Evolutionary conservation across 495 filamentous ascomycete genomes (phyloP).

Genomic region (Apiosordaria backusii): DNA sequence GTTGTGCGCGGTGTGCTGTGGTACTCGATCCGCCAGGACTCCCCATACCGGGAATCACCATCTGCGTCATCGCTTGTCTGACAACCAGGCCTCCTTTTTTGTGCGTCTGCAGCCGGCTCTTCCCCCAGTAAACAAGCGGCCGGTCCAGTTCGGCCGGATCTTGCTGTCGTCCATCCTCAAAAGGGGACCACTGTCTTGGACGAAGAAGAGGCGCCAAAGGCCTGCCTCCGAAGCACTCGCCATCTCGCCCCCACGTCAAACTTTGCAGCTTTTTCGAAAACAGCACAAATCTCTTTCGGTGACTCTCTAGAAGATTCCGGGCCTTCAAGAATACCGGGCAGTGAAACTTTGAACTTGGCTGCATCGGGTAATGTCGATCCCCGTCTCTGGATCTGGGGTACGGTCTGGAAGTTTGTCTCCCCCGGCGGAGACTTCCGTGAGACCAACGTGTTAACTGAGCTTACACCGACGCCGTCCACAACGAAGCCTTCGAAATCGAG

Average conservation of each 20-base stretch:
- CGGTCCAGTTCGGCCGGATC: constrained; percentile 22
- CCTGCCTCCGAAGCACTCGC: not conserved
- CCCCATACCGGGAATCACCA: constrained; percentile 41
- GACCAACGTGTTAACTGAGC: constrained; percentile 19
- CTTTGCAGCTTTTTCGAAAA: not conserved
- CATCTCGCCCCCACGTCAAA: not conserved
- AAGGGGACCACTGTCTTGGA: constrained; percentile 14
- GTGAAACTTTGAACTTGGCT: constrained; percentile 9
- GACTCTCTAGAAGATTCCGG: constrained; percentile 1
- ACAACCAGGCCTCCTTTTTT: constrained; percentile 24
- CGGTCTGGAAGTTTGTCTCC: constrained; percentile 30
- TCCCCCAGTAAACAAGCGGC: constrained; percentile 14
- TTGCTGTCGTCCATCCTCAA: constrained; percentile 19
- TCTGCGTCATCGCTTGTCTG: constrained; percentile 43
- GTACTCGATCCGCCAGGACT: constrained; percentile 39
- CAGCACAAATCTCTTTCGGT: not conserved
- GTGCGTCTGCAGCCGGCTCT: constrained; percentile 16
- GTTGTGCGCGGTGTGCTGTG: constrained; percentile 38
- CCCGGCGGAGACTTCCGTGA: constrained; percentile 19
- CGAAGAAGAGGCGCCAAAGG: not conserved
- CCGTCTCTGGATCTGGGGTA: constrained; percentile 20
- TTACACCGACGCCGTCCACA: constrained; percentile 17
- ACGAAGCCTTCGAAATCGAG: constrained; percentile 28
- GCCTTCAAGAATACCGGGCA: constrained; percentile 16
- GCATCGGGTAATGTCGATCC: constrained; percentile 33